Percentiles rank a stretch among this genome's conserved stretches.
Evolutionary conservation across 2,329 filamentous ascomycete species (phyloP).

Genomic region (Phaeosphaeriaceae sp.): DNA sequence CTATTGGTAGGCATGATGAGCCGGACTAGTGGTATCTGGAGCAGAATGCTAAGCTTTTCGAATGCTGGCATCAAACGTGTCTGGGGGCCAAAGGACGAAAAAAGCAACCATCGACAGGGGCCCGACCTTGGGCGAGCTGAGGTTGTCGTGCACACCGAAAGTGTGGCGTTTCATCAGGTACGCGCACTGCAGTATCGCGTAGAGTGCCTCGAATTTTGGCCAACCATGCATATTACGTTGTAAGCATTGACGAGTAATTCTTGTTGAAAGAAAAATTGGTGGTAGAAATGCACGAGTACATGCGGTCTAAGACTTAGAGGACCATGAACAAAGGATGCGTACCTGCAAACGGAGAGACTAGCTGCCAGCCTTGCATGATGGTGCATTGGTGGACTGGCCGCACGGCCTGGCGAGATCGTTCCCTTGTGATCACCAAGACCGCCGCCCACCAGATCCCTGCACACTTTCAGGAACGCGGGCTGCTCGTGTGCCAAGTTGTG

Average conservation of each 20-base stretch:
- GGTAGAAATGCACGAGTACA: not conserved
- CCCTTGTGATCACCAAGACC: not conserved
- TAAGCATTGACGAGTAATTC: not conserved
- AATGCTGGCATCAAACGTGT: not conserved
- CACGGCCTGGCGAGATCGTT: slow-evolving; percentile 2
- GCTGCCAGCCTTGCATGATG: slow-evolving; percentile 1
- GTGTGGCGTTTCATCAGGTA: slow-evolving; percentile 1
- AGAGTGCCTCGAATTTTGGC: not conserved
- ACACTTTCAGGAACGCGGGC: slow-evolving; percentile 2
- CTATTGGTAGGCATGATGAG: not conserved
- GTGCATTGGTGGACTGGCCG: not conserved
- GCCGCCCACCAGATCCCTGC: not conserved
- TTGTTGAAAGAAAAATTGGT: not conserved
- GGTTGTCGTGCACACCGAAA: slow-evolving; percentile 3
- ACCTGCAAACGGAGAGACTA: not conserved
- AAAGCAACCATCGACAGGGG: not conserved
- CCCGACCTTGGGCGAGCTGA: not conserved
- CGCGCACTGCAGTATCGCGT: not conserved
- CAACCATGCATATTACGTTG: not conserved
- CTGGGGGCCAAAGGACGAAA: not conserved
- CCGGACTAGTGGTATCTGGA: not conserved
- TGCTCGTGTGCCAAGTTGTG: not conserved
- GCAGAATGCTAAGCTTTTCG: slow-evolving; percentile 3
- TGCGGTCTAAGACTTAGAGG: not conserved
- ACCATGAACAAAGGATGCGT: not conserved